A percentile compares a stretch with the other conserved stretches of the same genome.
Conservation (phyloP, 495 filamentous ascomycete species). For the Tuber calosporum region DNA sequence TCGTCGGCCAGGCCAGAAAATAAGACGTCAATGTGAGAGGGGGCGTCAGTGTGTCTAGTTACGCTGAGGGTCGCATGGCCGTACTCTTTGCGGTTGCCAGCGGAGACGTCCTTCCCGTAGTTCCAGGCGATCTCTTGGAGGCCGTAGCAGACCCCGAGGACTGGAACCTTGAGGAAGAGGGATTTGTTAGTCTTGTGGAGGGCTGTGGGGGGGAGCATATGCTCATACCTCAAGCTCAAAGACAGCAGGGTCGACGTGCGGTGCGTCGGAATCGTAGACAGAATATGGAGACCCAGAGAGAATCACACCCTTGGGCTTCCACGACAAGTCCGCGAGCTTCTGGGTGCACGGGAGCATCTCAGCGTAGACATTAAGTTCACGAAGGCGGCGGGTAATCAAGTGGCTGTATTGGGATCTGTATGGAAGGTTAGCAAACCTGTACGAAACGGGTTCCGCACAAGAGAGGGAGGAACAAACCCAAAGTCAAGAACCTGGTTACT, state of each 20-base stretch:
- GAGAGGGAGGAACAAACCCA: conserved; percentile 33
- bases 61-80: conserved; percentile 57
- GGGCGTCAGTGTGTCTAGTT: conserved; percentile 46
- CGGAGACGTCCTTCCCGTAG: conserved; percentile 61
- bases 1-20: conserved; percentile 62
- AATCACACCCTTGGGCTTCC: conserved; percentile 74
- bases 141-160: conserved; percentile 75
- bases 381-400: conserved; percentile 67
- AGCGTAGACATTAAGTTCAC: conserved; percentile 75
- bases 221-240: conserved; percentile 58
- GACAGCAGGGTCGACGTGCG: conserved; percentile 69
- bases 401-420: conserved; percentile 58
- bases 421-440: conserved; percentile 8
- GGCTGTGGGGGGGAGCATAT: neutral
- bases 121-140: conserved; percentile 77
- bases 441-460: neutral
- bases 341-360: conserved; percentile 92
- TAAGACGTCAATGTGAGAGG: conserved; percentile 60
- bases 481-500: conserved; percentile 40
- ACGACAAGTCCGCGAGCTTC: conserved; percentile 69
- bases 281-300: conserved; percentile 70
- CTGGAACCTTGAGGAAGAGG: conserved; percentile 47
- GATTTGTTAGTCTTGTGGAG: neutral
- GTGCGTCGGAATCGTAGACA: conserved; percentile 65
- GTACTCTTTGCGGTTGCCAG: conserved; percentile 66